Evolutionary conservation across 768 basidiomycete species (phyloP).

Genomic region (Termitomyces sp.): DNA sequence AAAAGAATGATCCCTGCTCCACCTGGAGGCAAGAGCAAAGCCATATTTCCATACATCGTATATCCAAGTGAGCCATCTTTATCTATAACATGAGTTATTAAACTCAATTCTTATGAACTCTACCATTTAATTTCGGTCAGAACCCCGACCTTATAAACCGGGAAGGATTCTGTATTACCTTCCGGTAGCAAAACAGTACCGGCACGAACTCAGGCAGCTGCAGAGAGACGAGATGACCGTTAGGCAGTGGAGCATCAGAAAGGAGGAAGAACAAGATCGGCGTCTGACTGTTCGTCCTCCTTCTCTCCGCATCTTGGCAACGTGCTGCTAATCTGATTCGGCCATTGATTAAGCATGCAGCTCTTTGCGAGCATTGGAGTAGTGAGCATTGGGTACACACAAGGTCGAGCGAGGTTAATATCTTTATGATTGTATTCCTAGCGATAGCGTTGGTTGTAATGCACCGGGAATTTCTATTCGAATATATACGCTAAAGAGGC

Average conservation of each 20-base stretch:
- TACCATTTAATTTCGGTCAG: conserved; percentile 9
- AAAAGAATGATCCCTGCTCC: conserved; percentile 18
- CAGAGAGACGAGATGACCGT: conserved; percentile 13
- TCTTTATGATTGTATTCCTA: conserved; percentile 8
- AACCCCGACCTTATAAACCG: conserved; percentile 13
- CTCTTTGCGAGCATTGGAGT: conserved; percentile 29
- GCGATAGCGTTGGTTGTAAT: not conserved
- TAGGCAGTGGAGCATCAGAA: conserved; percentile 20
- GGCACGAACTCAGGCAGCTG: conserved; percentile 21
- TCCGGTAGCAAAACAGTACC: conserved; percentile 19
- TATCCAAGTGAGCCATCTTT: conserved; percentile 17
- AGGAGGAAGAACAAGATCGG: conserved; percentile 20
- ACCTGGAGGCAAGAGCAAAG: conserved; percentile 18
- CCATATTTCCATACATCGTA: conserved; percentile 26
- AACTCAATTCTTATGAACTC: not conserved
- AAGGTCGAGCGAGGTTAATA: conserved; percentile 10
- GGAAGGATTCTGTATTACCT: conserved; percentile 21
- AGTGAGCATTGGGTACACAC: conserved; percentile 24
- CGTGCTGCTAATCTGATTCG: not conserved
- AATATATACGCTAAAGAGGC: not conserved
- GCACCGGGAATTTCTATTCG: not conserved
- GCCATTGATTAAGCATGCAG: conserved; percentile 21
- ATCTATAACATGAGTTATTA: not conserved
- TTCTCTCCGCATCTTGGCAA: not conserved
- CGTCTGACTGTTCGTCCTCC: conserved; percentile 18